These are phyloP conservation scores for Ophiocordyceps camponoti-floridani DNA, from an alignment of 2,329 filamentous ascomycete species.

Conservation along the genomic window DNA sequence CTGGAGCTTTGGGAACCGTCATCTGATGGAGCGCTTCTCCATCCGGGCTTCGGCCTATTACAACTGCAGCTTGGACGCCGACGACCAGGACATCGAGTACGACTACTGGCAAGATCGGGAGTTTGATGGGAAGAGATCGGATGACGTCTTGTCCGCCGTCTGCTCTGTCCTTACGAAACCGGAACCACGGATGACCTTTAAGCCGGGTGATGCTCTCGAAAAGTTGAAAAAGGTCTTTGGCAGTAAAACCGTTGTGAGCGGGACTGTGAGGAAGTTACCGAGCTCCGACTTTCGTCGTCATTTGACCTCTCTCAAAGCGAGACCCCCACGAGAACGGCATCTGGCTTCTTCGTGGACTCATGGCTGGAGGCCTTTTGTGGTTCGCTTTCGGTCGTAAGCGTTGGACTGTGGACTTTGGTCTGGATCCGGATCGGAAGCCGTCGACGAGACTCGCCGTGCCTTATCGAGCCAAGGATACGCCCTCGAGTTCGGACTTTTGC, in stretches of 20 bases:
- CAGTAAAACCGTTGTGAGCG: background rate
- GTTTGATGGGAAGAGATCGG: background rate
- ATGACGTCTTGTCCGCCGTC: background rate
- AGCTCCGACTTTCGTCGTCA: background rate
- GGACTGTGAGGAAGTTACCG: background rate
- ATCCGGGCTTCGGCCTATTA: background rate
- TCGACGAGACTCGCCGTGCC: slow-evolving; percentile 33
- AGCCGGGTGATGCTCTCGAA: background rate
- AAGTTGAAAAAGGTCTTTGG: background rate
- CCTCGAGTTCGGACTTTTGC: slow-evolving; percentile 37
- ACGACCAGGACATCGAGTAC: background rate
- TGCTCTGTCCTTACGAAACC: background rate
- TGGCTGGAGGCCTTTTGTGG: slow-evolving; percentile 31
- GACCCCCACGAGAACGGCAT: slow-evolving; percentile 12
- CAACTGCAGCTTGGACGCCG: background rate
- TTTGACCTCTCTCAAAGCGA: background rate
- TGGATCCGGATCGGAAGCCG: slow-evolving; percentile 12
- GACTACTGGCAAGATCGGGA: background rate
- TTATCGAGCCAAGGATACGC: slow-evolving; percentile 37
- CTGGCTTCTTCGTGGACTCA: slow-evolving; percentile 30
- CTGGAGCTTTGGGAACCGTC: background rate
- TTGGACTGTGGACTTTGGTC: slow-evolving; percentile 45
- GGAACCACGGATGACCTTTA: background rate
- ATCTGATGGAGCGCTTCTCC: background rate
- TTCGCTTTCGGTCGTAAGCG: slow-evolving; percentile 36